A percentile compares a stretch with the other conserved stretches of the same genome.
phyloP scores from a whole-genome alignment of 2,329 filamentous ascomycete species.

The Stylonectria norvegica region DNA sequence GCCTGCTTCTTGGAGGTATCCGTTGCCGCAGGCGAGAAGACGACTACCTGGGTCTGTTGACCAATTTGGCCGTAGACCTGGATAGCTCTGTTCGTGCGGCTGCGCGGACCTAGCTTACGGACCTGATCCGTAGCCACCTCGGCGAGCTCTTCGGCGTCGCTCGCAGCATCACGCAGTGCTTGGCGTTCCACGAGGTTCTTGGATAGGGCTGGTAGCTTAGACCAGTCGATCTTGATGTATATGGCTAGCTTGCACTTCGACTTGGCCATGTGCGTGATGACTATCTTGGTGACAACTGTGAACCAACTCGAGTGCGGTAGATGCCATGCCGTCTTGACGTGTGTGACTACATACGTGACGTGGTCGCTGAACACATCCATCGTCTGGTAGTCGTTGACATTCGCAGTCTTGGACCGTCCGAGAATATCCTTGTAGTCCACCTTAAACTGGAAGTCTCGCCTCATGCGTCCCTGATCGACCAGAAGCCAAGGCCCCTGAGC shows the following conservation, averaged over 20 bases:
- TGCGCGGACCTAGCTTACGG: conserved; percentile 67
- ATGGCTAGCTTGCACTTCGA: conserved; percentile 88
- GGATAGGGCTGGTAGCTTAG: conserved; percentile 59
- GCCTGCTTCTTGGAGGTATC: conserved; percentile 53
- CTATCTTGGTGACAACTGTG: conserved; percentile 80
- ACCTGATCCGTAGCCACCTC: conserved; percentile 77
- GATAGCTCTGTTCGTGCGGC: conserved; percentile 72
- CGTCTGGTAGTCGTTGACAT: conserved; percentile 77
- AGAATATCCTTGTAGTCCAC: conserved; percentile 66
- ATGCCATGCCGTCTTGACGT: conserved; percentile 71
- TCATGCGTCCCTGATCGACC: conserved; percentile 66
- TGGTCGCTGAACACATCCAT: conserved; percentile 82
- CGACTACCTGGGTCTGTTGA: conserved; percentile 60
- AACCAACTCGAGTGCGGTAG: conserved; percentile 78
- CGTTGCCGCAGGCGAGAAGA: conserved; percentile 52
- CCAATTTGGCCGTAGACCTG: conserved; percentile 77
- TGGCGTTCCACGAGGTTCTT: conserved; percentile 62
- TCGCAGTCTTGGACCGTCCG: conserved; percentile 56
- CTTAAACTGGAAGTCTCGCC: conserved; percentile 76
- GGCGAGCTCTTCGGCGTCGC: conserved; percentile 70
- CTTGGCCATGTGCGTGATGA: conserved; percentile 91
- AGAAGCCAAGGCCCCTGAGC: conserved; percentile 82
- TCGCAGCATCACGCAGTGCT: conserved; percentile 71
- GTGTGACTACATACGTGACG: conserved; percentile 62
- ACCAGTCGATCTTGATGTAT: conserved; percentile 86